These are phyloP conservation scores for Sergeia podlipaevii DNA, from an alignment of 208 protist genomes.

Conservation along the genomic window DNA sequence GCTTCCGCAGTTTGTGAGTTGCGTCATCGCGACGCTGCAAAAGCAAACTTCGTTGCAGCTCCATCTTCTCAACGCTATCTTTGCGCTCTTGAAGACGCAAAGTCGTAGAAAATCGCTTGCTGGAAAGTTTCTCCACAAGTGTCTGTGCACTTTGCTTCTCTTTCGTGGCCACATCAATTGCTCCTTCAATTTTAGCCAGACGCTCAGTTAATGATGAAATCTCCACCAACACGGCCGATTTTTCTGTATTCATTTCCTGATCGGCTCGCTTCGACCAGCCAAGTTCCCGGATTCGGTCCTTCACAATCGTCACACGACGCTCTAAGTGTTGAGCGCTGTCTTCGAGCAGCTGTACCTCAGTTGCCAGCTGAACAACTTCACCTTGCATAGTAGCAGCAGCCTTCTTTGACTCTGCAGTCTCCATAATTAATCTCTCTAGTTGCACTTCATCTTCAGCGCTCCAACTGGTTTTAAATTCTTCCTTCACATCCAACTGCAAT, in stretches of 20 bases:
- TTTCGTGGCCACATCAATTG: conserved; percentile 32
- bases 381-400: conserved; percentile 35
- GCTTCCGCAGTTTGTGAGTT: conserved; percentile 86
- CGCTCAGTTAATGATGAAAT: conserved; percentile 35
- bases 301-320: conserved; percentile 42
- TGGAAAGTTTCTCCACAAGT: conserved; percentile 38
- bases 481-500: conserved; percentile 42
- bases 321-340: conserved; percentile 61
- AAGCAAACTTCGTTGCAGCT: conserved; percentile 64
- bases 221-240: conserved; percentile 48
- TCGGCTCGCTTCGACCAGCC: conserved; percentile 42
- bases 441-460: conserved; percentile 51
- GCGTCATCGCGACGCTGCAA: conserved; percentile 84
- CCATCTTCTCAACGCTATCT: conserved; percentile 47
- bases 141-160: conserved; percentile 43
- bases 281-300: conserved; percentile 60
- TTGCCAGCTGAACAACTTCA: conserved; percentile 44
- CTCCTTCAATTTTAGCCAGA: conserved; percentile 30
- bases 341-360: conserved; percentile 66
- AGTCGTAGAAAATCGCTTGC: conserved; percentile 25
- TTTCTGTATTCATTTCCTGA: conserved; percentile 30
- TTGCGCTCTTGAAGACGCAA: conserved; percentile 54
- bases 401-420: conserved; percentile 30
- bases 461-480: conserved; percentile 67
- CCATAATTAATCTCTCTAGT: conserved; percentile 55